A percentile compares a stretch with the other conserved stretches of the same genome.
Conservation (phyloP, 2,329 filamentous ascomycete species). For the Biscogniauxia marginata region DNA sequence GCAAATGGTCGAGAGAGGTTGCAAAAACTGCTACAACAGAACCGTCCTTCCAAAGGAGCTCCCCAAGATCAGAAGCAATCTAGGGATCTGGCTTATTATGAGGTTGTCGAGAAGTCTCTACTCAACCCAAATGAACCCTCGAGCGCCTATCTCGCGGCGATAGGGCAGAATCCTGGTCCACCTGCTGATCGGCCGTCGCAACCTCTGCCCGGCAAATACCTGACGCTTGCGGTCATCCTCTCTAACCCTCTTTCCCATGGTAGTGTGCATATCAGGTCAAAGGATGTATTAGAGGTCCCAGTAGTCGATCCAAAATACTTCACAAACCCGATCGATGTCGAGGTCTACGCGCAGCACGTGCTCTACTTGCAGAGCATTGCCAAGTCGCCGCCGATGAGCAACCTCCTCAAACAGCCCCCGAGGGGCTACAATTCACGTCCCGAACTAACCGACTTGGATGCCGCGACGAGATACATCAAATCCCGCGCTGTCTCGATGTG, state of each 20-base stretch:
- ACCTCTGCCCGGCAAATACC: constrained; percentile 3
- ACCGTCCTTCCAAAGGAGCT: not conserved
- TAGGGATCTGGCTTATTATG: not conserved
- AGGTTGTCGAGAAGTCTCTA: constrained; percentile 1
- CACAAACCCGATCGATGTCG: constrained; percentile 18
- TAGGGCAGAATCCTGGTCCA: not conserved
- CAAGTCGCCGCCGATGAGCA: constrained; percentile 5
- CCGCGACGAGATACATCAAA: constrained; percentile 18
- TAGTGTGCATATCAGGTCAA: constrained; percentile 14
- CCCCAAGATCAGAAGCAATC: not conserved
- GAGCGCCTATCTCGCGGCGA: not conserved
- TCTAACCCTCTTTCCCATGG: constrained; percentile 17
- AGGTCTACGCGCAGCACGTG: constrained; percentile 17
- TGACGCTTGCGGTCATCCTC: constrained; percentile 8
- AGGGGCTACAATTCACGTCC: not conserved
- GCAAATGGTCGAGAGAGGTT: not conserved
- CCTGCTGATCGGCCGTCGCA: not conserved
- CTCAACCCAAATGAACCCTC: constrained; percentile 1
- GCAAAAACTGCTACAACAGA: not conserved
- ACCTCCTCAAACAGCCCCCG: constrained; percentile 17
- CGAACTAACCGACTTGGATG: constrained; percentile 4
- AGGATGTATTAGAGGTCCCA: constrained; percentile 1
- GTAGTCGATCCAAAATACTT: constrained; percentile 19
- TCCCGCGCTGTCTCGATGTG: constrained; percentile 21
- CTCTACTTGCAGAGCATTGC: constrained; percentile 13